Evolutionary conservation across 1,284 basidiomycete species (phyloP), one percentile per base, ranked within the genome.

Genomic region (Ceratobasidium sp.): DNA sequence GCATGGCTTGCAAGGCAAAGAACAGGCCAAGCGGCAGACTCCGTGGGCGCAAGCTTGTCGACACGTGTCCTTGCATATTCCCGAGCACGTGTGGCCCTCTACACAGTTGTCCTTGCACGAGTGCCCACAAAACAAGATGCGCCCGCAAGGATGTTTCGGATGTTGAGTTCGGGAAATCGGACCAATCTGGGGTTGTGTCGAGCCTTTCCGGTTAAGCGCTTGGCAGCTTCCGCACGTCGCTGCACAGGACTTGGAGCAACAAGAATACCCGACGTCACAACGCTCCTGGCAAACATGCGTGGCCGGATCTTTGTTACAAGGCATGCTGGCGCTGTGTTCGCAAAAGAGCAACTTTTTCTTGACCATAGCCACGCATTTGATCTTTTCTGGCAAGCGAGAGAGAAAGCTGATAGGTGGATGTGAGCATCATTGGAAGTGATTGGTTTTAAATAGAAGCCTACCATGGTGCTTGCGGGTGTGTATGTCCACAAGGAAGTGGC

Each of bases 401-500:
- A 82, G 76, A 75, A 84, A 80, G 74, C 91, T 92, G 58, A 43
- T 21, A 66, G 23, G 47, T 9, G 7, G 30, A 50, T 32, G 57
- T n/a, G 30, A 32, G 32, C 13, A n/a, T n/a, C n/a, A n/a, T n/a
- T n/a, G n/a, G n/a, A n/a, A n/a, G n/a, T n/a, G n/a, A n/a, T n/a
- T n/a, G n/a, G n/a, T n/a, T n/a, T n/a, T n/a, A n/a, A n/a, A 32
- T 43, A 23, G 26, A 30, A 2, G 79, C 86, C 72, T 78, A 90
- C 91, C 91, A 92, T 38, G 82, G 80, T 21, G 91, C 82, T 0
- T 79, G 79, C 11, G 77, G 18, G n/a, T 81, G 82, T 21, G 76
- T 69, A 78, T 93, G 91, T 0, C 89, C 88, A 75, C 91, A 93
- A 0, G 89, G 87, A n/a, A 93, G 81, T 32, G 75, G 38, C 5